These are phyloP conservation scores for Apiospora malaysiana DNA, from an alignment of 2,329 filamentous ascomycete genomes.

Conservation along the genomic window DNA sequence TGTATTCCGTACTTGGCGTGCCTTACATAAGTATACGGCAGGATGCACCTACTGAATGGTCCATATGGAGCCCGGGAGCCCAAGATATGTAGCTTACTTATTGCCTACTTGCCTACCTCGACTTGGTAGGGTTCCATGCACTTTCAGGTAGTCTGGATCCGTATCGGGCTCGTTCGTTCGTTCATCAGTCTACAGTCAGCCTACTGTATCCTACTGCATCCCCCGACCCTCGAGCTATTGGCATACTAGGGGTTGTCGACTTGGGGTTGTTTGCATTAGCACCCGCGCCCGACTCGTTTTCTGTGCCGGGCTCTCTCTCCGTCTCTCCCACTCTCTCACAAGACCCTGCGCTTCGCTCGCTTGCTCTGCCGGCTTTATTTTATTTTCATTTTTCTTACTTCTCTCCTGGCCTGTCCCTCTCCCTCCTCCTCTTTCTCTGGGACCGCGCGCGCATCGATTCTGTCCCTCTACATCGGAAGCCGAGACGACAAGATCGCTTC, in stretches of 20 bases:
- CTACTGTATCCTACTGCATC: background rate
- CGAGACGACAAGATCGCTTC: background rate
- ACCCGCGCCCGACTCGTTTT: constrained; percentile 1
- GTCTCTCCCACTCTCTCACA: background rate
- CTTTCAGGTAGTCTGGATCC: background rate
- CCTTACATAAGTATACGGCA: too few species aligned
- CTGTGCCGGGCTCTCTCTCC: background rate
- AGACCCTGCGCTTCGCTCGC: background rate
- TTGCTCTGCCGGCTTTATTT: background rate
- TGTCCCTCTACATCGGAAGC: background rate
- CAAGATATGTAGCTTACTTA: background rate
- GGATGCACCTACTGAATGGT: too few species aligned
- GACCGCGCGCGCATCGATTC: background rate
- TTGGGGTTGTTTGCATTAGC: constrained; percentile 6
- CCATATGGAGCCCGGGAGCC: background rate
- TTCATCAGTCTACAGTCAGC: background rate
- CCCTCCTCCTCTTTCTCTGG: background rate
- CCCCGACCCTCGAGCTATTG: constrained; percentile 11
- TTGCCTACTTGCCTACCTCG: background rate
- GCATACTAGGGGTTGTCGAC: background rate
- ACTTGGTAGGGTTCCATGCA: background rate
- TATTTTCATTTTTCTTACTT: background rate
- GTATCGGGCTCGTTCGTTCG: background rate
- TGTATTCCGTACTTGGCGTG: too few species aligned
- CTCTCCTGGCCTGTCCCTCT: background rate